Base-by-base conservation (phyloP, 2,329 filamentous ascomycete species). In the Aspergillus transmontanensis region DNA sequence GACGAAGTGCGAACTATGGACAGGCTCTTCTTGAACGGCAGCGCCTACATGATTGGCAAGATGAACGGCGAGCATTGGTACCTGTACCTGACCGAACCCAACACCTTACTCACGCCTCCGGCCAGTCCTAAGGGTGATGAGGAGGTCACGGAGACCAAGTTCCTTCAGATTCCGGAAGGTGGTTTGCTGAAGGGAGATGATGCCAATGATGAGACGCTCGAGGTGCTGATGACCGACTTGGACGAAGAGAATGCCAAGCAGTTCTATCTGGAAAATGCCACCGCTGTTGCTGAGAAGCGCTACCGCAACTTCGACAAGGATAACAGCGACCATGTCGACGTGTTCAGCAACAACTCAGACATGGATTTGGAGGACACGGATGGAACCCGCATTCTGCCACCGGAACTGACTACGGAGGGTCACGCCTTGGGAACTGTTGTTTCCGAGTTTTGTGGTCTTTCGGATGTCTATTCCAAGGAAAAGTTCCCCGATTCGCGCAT, bases 1-100 rank as follows among this genome's bases (percentile, higher is more conserved):
- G 91, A 97, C 76, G 95, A 99, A 78, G 94, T 98, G 74, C 90
- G 90, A 72, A 96, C 90, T 72, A 85, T 99, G 66, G 95, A 99
- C 80, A 90, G 91, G 76, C 92, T 94, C 79, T 97, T 99, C 76
- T 85, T 91, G 65, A 90, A 92, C 61, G 95, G 95, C 60, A 98
- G 94, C 78, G 95, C 95, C 57, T 99, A 99, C 80, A 97, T 98
- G 94, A 96, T 99, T 69, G 95, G 95, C 74, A 98, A 97, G 82
- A 98, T 98, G 94, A 99, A 99, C 72, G 94, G 95, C 63, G 95
- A 99, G 78, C 95, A 99, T 73, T 99, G 95, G 95, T 98, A 98
- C 77, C 84, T 99, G 61, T 99, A 99, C 82, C 89, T 98, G 73
- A 98, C 95, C 14, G 92, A 92, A 58, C 94, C 95, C 21, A 89